Percentiles rank a stretch among this genome's conserved stretches.
These are phyloP conservation scores for Psilocybe sp. DNA, from an alignment of 768 basidiomycete genomes.

Conservation along the genomic window DNA sequence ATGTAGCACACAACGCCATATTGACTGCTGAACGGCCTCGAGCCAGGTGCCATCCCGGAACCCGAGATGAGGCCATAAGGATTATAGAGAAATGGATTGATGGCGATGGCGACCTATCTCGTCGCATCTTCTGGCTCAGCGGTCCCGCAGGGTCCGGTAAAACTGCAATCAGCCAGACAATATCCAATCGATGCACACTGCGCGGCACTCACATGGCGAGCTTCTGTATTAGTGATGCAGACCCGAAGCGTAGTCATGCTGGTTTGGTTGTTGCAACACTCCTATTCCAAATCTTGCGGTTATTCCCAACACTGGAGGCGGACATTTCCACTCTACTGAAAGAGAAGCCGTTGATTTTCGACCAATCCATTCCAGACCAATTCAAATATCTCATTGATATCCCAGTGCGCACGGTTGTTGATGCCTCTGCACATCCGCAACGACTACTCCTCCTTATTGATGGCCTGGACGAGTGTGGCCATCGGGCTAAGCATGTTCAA, in stretches of 20 bases:
- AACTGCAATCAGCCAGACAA: conserved; percentile 1
- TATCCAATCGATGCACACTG: background rate
- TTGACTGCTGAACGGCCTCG: too few relatives aligned
- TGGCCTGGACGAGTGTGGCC: background rate
- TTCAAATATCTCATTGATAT: background rate
- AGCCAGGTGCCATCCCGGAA: too few relatives aligned
- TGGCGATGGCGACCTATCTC: too few relatives aligned
- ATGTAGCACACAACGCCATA: too few relatives aligned
- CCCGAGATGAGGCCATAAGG: too few relatives aligned
- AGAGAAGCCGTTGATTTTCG: background rate
- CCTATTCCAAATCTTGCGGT: background rate
- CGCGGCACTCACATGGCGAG: background rate
- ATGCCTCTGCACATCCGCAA: background rate
- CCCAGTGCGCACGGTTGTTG: background rate
- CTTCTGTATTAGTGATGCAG: background rate
- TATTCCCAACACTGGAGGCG: background rate
- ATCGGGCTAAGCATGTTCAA: too few relatives aligned
- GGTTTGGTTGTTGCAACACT: background rate
- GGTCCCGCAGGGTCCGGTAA: conserved; percentile 5
- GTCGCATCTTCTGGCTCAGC: background rate
- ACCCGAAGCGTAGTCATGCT: background rate
- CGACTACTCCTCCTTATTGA: conserved; percentile 13
- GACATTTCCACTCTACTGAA: background rate
- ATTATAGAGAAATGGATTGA: too few relatives aligned
- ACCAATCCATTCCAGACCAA: background rate